Percentiles rank a stretch among this genome's conserved stretches.
Conservation (phyloP, 2,329 filamentous ascomycete genomes). For the Paecilomyces sp. region DNA sequence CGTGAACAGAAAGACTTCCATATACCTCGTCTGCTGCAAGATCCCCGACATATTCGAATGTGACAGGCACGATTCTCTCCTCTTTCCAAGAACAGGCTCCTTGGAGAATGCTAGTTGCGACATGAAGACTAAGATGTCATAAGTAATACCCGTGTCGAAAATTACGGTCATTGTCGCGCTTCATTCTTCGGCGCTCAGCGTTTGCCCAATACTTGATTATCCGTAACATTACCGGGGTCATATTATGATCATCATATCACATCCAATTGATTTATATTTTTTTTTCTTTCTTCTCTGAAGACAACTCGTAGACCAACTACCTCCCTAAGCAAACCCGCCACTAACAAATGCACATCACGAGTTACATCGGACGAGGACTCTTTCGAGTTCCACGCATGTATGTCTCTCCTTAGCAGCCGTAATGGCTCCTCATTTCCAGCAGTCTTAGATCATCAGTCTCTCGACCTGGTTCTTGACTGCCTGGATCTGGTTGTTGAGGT, state of each 20-base stretch:
- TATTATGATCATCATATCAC: neutral
- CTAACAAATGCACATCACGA: neutral
- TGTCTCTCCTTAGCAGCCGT: neutral
- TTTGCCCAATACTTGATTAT: neutral
- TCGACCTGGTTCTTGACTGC: constrained; percentile 92
- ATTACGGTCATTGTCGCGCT: neutral
- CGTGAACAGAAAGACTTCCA: neutral
- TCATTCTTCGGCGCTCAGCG: neutral
- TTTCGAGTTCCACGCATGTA: neutral
- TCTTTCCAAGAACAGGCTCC: neutral
- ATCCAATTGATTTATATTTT: neutral
- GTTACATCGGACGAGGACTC: neutral
- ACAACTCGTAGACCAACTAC: neutral
- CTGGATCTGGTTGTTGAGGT: constrained; percentile 81
- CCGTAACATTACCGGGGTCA: neutral
- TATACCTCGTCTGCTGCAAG: neutral
- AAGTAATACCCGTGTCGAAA: neutral
- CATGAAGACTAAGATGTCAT: no score
- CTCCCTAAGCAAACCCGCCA: neutral
- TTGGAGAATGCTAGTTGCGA: neutral
- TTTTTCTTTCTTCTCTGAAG: neutral
- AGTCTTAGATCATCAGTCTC: constrained; percentile 76
- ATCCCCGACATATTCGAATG: neutral
- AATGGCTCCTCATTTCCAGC: neutral
- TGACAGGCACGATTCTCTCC: neutral